A percentile compares a stretch with the other conserved stretches of the same genome.
Evolutionary conservation across 805 yeast genomes (phyloP).

Genomic region (Lachancea waltii): DNA sequence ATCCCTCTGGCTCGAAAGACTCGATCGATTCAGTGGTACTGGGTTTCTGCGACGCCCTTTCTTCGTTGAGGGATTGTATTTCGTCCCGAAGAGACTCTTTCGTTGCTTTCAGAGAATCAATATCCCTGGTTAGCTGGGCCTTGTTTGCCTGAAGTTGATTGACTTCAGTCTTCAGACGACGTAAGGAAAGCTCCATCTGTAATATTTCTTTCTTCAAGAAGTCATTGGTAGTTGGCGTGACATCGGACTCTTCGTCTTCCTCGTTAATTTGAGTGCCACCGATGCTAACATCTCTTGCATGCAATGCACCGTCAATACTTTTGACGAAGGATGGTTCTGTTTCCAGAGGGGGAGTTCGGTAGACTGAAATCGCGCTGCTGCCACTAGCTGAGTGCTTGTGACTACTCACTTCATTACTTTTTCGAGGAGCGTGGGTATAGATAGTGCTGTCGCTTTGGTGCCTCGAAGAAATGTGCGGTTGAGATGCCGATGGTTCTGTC

Average conservation of each 20-base stretch:
- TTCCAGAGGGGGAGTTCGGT: conserved; percentile 22
- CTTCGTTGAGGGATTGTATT: conserved; percentile 30
- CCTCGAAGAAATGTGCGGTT: conserved; percentile 11
- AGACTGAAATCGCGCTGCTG: conserved; percentile 19
- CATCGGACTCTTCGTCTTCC: conserved; percentile 5
- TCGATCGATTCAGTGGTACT: conserved; percentile 12
- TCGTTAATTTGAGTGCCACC: conserved; percentile 5
- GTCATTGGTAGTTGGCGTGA: conserved; percentile 10
- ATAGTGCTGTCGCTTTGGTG: conserved; percentile 29
- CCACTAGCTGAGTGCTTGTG: conserved; percentile 18
- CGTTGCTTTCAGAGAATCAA: conserved; percentile 42
- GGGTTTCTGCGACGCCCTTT: conserved; percentile 9
- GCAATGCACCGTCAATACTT: conserved; percentile 1
- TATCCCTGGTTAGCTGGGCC: conserved; percentile 41
- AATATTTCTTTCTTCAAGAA: conserved; percentile 19
- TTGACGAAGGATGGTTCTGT: conserved; percentile 3
- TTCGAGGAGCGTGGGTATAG: conserved; percentile 5
- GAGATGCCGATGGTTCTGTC: conserved; percentile 7
- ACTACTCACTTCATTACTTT: background rate
- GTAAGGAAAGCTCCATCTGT: conserved; percentile 33
- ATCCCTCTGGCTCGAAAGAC: conserved; percentile 12
- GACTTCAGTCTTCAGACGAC: conserved; percentile 38
- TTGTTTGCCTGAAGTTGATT: conserved; percentile 38
- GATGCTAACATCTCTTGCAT: conserved; percentile 3
- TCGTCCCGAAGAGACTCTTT: conserved; percentile 45